Conservation (phyloP, 495 filamentous ascomycete species). For the Choiromyces venosus region DNA sequence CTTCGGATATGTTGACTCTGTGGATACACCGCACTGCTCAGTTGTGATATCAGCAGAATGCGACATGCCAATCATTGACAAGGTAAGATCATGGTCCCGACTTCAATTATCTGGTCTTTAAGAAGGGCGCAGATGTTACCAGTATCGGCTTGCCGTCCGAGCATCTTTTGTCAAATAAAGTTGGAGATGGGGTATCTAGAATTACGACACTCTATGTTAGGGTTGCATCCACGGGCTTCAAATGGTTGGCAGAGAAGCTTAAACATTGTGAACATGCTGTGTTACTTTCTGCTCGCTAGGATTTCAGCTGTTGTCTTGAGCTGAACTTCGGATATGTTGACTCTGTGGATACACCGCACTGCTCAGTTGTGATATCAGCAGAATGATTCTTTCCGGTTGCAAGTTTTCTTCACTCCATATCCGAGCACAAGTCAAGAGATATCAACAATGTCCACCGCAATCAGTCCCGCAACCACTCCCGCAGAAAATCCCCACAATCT, state of each 20-base stretch:
- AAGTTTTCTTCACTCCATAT: not conserved
- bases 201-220: not conserved
- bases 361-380: not conserved
- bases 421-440: not conserved
- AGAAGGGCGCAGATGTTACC: not conserved
- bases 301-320: not conserved
- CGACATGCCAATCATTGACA: not conserved
- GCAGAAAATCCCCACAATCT: not conserved
- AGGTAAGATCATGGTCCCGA: not conserved
- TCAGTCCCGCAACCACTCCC: not conserved
- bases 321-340: not conserved
- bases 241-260: not conserved
- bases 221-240: not conserved
- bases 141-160: not conserved
- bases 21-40: not conserved
- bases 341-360: not conserved
- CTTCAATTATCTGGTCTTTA: not conserved
- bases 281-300: not conserved
- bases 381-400: not conserved
- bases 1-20: not conserved
- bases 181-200: not conserved
- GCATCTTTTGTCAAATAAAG: not conserved
- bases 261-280: not conserved
- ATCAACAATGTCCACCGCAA: not conserved
- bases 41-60: not conserved